A percentile compares a stretch with the other conserved stretches of the same genome.
Evolutionary conservation across 495 filamentous ascomycete genomes (phyloP).

Genomic region (Hypoxylon crocopeplum): DNA sequence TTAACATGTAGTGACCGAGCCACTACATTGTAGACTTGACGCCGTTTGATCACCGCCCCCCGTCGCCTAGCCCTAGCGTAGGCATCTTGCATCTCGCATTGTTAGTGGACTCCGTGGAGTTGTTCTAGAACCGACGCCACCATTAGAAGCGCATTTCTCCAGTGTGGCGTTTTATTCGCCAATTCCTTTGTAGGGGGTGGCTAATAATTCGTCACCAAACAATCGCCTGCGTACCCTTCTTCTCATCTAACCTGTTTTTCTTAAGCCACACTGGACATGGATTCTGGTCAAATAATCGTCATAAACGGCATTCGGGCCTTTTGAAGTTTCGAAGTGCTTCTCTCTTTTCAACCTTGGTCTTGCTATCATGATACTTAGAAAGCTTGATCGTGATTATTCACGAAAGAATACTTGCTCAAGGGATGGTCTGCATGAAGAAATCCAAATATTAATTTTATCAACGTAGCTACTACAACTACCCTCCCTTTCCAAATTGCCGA

Average conservation of each 20-base stretch:
- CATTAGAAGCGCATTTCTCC: background rate
- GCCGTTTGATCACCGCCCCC: constrained; percentile 15
- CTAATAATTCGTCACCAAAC: constrained; percentile 17
- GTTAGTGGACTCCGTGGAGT: constrained; percentile 1
- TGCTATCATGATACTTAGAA: too few relatives aligned
- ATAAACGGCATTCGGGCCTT: constrained; percentile 32
- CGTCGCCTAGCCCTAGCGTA: constrained; percentile 7
- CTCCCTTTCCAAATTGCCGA: too few relatives aligned
- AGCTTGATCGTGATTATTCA: too few relatives aligned
- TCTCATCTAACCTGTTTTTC: constrained; percentile 32
- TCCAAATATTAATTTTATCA: too few relatives aligned
- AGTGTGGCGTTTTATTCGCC: background rate
- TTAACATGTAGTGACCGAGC: too few relatives aligned
- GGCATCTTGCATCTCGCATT: too few relatives aligned
- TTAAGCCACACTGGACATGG: constrained; percentile 33
- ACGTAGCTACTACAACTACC: too few relatives aligned
- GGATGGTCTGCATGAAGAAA: too few relatives aligned
- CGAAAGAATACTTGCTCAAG: too few relatives aligned
- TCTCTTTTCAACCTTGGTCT: too few relatives aligned
- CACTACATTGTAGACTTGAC: background rate
- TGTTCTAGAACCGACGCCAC: constrained; percentile 1
- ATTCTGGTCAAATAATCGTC: constrained; percentile 33
- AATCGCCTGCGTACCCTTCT: background rate
- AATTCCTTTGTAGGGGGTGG: constrained; percentile 1
- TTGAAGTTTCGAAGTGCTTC: too few relatives aligned